These are phyloP conservation scores for Cyclotella cryptica DNA, from an alignment of 108 stramenopile species.

Conservation along the genomic window DNA sequence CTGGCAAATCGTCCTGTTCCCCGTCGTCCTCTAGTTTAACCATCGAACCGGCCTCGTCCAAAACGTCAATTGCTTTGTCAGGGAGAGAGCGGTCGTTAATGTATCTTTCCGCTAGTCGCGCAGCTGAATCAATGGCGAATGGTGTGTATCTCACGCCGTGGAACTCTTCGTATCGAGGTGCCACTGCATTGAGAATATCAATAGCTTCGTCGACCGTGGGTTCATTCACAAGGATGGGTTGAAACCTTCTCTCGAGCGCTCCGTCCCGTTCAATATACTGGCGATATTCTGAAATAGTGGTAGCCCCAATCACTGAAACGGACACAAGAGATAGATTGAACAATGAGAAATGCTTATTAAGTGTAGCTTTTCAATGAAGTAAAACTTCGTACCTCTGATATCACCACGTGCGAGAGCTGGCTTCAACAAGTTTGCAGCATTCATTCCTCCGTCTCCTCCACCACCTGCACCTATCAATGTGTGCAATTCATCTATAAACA, in stretches of 20 bases:
- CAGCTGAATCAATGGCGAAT: constrained; percentile 70
- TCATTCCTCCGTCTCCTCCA: constrained; percentile 89
- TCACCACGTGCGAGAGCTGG: constrained; percentile 88
- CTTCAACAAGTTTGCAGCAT: constrained; percentile 91
- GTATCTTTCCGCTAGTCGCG: constrained; percentile 76
- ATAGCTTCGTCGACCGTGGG: constrained; percentile 85
- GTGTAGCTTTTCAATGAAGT: neutral
- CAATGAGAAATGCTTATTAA: neutral
- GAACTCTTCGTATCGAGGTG: constrained; percentile 82
- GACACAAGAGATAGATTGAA: constrained; percentile 1
- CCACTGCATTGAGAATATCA: constrained; percentile 78
- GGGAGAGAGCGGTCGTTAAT: constrained; percentile 79
- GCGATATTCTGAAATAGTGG: constrained; percentile 89
- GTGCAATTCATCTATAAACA: constrained; percentile 90
- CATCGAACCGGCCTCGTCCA: constrained; percentile 97
- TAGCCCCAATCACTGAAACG: constrained; percentile 77
- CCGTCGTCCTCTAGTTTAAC: constrained; percentile 70
- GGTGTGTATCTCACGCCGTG: constrained; percentile 76
- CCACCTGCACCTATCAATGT: constrained; percentile 88
- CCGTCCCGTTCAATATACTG: constrained; percentile 90
- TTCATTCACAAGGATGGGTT: constrained; percentile 83
- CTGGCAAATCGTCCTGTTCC: constrained; percentile 59
- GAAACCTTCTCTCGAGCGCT: constrained; percentile 90
- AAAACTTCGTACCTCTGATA: constrained; percentile 37
- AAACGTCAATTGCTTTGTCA: constrained; percentile 92